A percentile compares a stretch with the other conserved stretches of the same genome.
Conservation (phyloP, 169 alveolate genomes). For the Gregarina niphandrodes region DNA sequence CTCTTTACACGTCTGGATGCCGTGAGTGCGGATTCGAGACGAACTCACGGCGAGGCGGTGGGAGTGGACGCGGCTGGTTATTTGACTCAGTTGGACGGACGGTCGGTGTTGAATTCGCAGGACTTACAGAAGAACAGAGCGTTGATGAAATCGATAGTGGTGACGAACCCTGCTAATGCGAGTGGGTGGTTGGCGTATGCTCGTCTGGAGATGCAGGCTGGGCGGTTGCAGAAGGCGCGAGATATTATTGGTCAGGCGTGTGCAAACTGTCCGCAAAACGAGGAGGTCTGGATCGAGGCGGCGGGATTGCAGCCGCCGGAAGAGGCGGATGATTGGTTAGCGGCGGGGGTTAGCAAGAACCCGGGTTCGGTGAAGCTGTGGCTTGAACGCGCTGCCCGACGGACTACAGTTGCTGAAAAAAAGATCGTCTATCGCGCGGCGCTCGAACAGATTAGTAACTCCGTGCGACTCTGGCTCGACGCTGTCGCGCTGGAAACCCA, state of each 20-base stretch:
- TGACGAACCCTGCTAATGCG: constrained; percentile 79
- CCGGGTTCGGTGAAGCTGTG: constrained; percentile 67
- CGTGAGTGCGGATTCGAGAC: not conserved
- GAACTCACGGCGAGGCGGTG: too few species aligned
- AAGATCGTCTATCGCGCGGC: constrained; percentile 69
- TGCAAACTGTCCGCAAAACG: constrained; percentile 74
- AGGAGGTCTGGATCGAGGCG: constrained; percentile 96
- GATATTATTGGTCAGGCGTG: constrained; percentile 81
- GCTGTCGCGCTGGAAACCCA: constrained; percentile 73
- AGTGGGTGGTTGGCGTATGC: constrained; percentile 98
- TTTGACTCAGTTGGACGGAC: constrained; percentile 29
- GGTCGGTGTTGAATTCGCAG: constrained; percentile 15
- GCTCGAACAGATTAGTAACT: constrained; percentile 77
- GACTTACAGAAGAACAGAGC: not conserved
- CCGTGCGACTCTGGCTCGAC: constrained; percentile 89
- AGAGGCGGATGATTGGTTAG: constrained; percentile 69
- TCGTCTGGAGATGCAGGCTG: constrained; percentile 83
- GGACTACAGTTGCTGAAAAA: constrained; percentile 52
- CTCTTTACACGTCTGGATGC: constrained; percentile 11
- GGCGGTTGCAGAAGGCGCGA: constrained; percentile 68
- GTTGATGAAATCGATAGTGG: constrained; percentile 52
- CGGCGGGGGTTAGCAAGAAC: constrained; percentile 52
- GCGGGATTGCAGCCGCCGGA: constrained; percentile 80
- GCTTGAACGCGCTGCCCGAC: constrained; percentile 78
- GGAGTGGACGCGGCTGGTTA: constrained; percentile 31